Evolutionary conservation across 768 basidiomycete genomes (phyloP).

Genomic region (Cystoderma amianthinum): DNA sequence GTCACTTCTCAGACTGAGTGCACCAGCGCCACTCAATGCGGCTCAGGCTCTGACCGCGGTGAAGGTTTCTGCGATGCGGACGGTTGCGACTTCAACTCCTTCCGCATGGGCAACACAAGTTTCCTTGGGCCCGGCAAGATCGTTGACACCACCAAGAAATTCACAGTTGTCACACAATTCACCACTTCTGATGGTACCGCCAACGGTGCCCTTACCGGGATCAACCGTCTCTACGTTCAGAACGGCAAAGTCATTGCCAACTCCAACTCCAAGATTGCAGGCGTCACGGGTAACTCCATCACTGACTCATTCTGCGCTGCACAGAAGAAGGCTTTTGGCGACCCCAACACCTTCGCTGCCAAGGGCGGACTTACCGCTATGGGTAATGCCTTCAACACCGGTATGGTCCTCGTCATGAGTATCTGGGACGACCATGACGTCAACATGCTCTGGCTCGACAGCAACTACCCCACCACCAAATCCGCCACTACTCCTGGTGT

Average conservation of each 20-base stretch:
- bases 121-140: constrained; percentile 30
- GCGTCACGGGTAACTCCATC: constrained; percentile 31
- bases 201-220: constrained; percentile 30
- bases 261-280: constrained; percentile 26
- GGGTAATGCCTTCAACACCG: constrained; percentile 23
- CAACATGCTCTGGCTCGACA: constrained; percentile 1
- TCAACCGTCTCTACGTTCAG: constrained; percentile 38
- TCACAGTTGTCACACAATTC: constrained; percentile 42
- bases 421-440: constrained; percentile 30
- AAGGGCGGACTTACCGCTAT: constrained; percentile 30
- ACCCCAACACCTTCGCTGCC: constrained; percentile 28
- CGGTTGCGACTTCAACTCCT: constrained; percentile 44
- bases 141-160: constrained; percentile 28
- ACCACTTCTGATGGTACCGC: constrained; percentile 28
- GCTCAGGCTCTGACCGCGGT: constrained; percentile 16
- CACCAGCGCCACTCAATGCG: constrained; percentile 21
- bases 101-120: constrained; percentile 29
- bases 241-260: constrained; percentile 35
- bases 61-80: constrained; percentile 31
- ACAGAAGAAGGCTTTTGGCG: constrained; percentile 33
- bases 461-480: not conserved
- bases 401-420: constrained; percentile 34
- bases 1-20: constrained; percentile 22
- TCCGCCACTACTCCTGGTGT: not conserved
- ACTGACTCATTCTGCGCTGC: constrained; percentile 30